Evolutionary conservation across 2,329 filamentous ascomycete genomes (phyloP).

Genomic region (Fusarium begoniae): DNA sequence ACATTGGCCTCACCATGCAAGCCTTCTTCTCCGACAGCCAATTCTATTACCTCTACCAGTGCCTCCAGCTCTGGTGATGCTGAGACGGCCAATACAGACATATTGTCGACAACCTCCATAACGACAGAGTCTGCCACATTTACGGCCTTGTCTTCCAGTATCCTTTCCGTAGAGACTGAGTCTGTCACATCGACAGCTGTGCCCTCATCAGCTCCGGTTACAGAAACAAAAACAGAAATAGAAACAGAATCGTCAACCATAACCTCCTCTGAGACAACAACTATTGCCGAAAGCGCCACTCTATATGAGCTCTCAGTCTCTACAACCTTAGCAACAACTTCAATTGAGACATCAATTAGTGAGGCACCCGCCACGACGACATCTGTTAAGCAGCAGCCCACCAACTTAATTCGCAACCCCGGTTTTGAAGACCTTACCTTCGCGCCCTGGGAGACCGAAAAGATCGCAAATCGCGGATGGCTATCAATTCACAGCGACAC

Average conservation of each 20-base stretch:
- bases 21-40: background rate
- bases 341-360: rapidly evolving
- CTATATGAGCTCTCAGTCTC: background rate
- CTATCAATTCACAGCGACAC: background rate
- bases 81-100: background rate
- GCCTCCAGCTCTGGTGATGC: background rate
- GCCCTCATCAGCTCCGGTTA: background rate
- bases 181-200: background rate
- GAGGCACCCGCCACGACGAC: background rate
- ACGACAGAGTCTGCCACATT: background rate
- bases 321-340: background rate
- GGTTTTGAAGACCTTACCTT: background rate
- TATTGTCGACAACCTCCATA: background rate
- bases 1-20: background rate
- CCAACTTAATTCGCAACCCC: background rate
- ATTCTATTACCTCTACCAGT: background rate
- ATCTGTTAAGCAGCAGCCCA: background rate
- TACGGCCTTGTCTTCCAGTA: too few relatives aligned
- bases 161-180: rapidly evolving
- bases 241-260: background rate
- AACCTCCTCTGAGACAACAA: background rate
- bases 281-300: background rate
- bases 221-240: too few relatives aligned
- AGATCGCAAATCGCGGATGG: background rate
- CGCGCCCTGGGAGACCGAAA: background rate